Evolutionary conservation across 768 basidiomycete genomes (phyloP).

Genomic region (Lentinula boryana): DNA sequence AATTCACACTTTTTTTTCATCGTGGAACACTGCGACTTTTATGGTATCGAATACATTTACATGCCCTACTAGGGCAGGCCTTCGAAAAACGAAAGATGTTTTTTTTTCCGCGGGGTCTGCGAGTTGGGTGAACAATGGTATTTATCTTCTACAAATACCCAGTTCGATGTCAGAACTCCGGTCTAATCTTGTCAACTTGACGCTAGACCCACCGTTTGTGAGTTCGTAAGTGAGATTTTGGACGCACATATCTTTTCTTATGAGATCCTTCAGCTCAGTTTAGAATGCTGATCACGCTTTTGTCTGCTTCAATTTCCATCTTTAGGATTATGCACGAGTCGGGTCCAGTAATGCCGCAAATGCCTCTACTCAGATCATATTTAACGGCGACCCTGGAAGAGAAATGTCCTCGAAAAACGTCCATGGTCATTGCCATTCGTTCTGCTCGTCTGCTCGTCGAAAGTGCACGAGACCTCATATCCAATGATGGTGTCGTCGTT

Average conservation of each 20-base stretch:
- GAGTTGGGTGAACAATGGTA: too few species aligned
- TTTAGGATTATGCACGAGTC: not conserved
- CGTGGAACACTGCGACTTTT: too few species aligned
- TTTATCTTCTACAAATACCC: not conserved
- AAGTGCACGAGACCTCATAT: not conserved
- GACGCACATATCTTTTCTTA: not conserved
- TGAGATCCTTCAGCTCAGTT: not conserved
- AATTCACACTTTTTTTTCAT: not conserved
- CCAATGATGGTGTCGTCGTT: not conserved
- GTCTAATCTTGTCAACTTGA: not conserved
- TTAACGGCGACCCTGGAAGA: not conserved
- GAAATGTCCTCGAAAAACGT: not conserved
- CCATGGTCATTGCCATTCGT: slow-evolving; percentile 1
- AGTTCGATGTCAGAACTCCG: not conserved
- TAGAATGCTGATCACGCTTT: not conserved
- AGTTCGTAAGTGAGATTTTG: not conserved
- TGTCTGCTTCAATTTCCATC: not conserved
- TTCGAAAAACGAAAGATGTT: too few species aligned
- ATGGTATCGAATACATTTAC: too few species aligned
- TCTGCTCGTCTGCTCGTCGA: slow-evolving; percentile 1
- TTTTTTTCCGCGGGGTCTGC: too few species aligned
- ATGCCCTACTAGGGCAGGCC: too few species aligned
- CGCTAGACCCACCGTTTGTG: not conserved
- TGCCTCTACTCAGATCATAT: not conserved
- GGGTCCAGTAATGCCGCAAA: not conserved